Conservation (phyloP, 2,329 filamentous ascomycete species). For the Acrocalymma vagum region DNA sequence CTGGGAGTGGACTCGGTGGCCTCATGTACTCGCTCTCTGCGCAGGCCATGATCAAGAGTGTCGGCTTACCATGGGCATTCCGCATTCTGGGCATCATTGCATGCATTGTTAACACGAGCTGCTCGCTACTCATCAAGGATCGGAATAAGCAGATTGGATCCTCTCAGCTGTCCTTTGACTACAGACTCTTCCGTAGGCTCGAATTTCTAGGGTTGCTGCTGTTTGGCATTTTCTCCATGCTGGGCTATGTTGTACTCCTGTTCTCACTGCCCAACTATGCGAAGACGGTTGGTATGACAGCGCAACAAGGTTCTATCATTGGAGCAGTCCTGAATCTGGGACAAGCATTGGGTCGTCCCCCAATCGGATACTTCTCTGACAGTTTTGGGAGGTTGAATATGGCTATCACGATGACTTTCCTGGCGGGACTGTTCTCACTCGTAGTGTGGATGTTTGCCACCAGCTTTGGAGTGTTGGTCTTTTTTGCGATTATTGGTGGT, state of each 20-base stretch:
- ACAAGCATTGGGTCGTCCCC: conserved; percentile 73
- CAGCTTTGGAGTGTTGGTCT: conserved; percentile 72
- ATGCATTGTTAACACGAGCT: conserved; percentile 70
- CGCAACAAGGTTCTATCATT: conserved; percentile 73
- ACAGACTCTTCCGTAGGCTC: conserved; percentile 65
- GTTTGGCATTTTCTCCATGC: conserved; percentile 76
- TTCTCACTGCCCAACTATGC: conserved; percentile 81
- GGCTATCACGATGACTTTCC: conserved; percentile 69
- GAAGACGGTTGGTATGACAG: conserved; percentile 70
- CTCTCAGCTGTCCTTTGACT: conserved; percentile 73
- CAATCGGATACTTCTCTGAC: conserved; percentile 78
- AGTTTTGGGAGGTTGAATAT: conserved; percentile 76
- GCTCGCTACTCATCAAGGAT: conserved; percentile 71
- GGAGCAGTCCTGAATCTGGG: conserved; percentile 77
- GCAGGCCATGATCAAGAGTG: conserved; percentile 71
- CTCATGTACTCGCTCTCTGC: conserved; percentile 73
- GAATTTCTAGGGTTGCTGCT: conserved; percentile 72
- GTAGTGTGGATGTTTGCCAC: conserved; percentile 78
- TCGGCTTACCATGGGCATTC: conserved; percentile 73
- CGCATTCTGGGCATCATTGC: conserved; percentile 70
- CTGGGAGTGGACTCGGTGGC: conserved; percentile 80
- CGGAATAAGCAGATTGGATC: conserved; percentile 75
- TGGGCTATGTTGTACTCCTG: conserved; percentile 79
- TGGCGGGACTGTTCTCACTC: conserved; percentile 71
- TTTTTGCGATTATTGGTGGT: conserved; percentile 74